Evolutionary conservation across 352 stramenopile genomes (phyloP).

Genomic region (Pythium vanterpoolii): DNA sequence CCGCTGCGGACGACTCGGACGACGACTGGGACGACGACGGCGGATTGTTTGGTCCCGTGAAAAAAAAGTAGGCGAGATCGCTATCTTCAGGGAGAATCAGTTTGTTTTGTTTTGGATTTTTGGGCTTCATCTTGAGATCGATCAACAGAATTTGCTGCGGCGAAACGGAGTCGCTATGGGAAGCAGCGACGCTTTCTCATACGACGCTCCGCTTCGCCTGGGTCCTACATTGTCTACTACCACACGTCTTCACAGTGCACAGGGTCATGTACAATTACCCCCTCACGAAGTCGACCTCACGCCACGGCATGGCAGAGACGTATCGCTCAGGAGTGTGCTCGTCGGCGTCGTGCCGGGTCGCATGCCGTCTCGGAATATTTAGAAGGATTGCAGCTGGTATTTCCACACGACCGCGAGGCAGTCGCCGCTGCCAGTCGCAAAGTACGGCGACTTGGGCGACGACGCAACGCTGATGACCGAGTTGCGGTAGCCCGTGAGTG

Average conservation of each 20-base stretch:
- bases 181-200: neutral
- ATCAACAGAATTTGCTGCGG: conserved; percentile 7
- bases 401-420: conserved; percentile 87
- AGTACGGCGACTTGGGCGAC: conserved; percentile 81
- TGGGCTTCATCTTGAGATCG: conserved; percentile 1
- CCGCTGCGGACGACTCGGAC: conserved; percentile 44
- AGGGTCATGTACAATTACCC: conserved; percentile 21
- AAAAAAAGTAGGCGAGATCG: conserved; percentile 11
- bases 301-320: too few species aligned
- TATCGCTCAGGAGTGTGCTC: neutral
- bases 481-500: conserved; percentile 80
- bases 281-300: neutral
- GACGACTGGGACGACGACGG: conserved; percentile 63
- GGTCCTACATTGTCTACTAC: conserved; percentile 24
- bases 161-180: neutral
- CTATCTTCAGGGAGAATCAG: neutral
- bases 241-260: conserved; percentile 21
- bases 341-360: neutral
- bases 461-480: conserved; percentile 87
- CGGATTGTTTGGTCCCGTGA: conserved; percentile 51
- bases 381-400: conserved; percentile 87
- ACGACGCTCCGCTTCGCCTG: neutral
- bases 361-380: conserved; percentile 47
- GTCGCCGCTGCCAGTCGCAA: conserved; percentile 80
- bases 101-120: neutral